Base-by-base conservation (phyloP, 2,329 filamentous ascomycete species). In the Nigrograna mackinnonii region DNA sequence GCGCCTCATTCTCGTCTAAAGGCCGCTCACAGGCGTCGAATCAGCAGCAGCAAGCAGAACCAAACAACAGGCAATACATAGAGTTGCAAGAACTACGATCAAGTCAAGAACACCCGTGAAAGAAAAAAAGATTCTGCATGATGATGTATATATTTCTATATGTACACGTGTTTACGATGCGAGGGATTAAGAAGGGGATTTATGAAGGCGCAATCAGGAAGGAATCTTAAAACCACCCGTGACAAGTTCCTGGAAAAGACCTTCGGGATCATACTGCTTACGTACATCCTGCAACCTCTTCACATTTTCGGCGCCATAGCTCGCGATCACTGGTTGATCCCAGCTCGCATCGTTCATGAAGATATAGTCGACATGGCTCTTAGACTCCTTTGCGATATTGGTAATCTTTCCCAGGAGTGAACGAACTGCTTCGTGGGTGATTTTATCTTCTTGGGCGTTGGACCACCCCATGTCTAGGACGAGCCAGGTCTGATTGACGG, bases 181-280 rank as follows among this genome's bases (percentile, higher is more conserved):
- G n/a, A n/a, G n/a, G n/a, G n/a, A n/a, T n/a, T n/a, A n/a, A n/a
- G n/a, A n/a, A n/a, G n/a, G n/a, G n/a, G n/a, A n/a, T n/a, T n/a
- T n/a, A n/a, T n/a, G n/a, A n/a, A n/a, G n/a, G n/a, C n/a, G n/a
- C n/a, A n/a, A n/a, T n/a, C n/a, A n/a, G n/a, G n/a, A n/a, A n/a
- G 31, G 31, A 12, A 36, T 13, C 18, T 74, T 74, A 21, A 43
- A 43, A 6, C 40, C 40, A 11, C 34, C 34, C 9, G 2, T 5
- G 13, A 35, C 16, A 9, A 44, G 22, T 6, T 19, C 41, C 37
- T 50, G 47, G 21, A 52, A 50, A 4, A 52, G 40, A 5, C 26
- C 35, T 16, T 50, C 37, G 11, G 49, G 47, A 30, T 52, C 49
- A 32, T 48, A 51, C 37, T 43, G 44, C 14, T n/a, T 30, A 4